Conservation (phyloP, 345 rosid species). For the Lepidium didymum region DNA sequence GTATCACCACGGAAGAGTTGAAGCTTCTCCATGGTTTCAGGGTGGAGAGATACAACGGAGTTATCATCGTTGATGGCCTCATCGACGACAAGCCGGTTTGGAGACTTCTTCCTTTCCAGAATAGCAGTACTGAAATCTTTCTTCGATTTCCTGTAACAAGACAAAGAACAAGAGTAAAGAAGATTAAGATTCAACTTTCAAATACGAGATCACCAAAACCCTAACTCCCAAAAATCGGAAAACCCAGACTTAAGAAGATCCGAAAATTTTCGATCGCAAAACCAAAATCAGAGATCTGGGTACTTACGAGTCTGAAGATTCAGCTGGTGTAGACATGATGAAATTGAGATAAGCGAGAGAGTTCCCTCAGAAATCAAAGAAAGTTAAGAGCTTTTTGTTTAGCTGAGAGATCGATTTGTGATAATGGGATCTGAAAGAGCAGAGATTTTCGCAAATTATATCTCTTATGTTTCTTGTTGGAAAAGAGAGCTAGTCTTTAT, state of each 20-base stretch:
- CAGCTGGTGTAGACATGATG: slow-evolving; percentile 68
- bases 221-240: slow-evolving; percentile 4
- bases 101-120: slow-evolving; percentile 86
- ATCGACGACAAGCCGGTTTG: slow-evolving; percentile 88
- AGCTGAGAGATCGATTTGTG: slow-evolving; percentile 17
- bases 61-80: slow-evolving; percentile 90
- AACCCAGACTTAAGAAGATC: slow-evolving; percentile 5
- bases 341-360: slow-evolving; percentile 1
- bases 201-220: slow-evolving; percentile 9
- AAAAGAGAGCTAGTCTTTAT: slow-evolving; percentile 24
- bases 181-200: neutral
- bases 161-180: neutral
- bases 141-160: slow-evolving; percentile 57
- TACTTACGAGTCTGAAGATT: slow-evolving; percentile 86
- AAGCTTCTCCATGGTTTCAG: slow-evolving; percentile 98
- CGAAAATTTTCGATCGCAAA: neutral
- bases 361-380: slow-evolving; percentile 6
- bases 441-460: slow-evolving; percentile 15
- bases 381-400: slow-evolving; percentile 14
- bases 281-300: slow-evolving; percentile 37
- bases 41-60: slow-evolving; percentile 84
- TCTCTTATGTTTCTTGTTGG: slow-evolving; percentile 49
- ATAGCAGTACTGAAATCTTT: slow-evolving; percentile 93
- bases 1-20: slow-evolving; percentile 99
- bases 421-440: slow-evolving; percentile 26